Evolutionary conservation across 1,139 yeast genomes (phyloP), one percentile per base, ranked within the genome.

Genomic region (Tardiomyces digboiensis): DNA sequence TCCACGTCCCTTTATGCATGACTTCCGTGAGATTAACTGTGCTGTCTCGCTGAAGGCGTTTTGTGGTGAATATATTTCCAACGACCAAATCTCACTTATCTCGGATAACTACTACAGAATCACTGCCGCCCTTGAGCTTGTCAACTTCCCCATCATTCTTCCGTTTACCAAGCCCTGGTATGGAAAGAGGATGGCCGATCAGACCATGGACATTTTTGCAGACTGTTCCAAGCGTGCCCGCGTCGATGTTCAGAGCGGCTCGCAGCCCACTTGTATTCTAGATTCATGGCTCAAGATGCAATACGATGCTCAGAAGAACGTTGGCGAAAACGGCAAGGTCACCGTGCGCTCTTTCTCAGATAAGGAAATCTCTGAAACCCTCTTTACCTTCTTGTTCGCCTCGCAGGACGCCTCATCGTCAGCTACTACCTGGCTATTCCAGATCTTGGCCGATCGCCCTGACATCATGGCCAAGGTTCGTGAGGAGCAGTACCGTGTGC

Each of bases 161-260:
- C 98, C 98, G 26, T 91, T 75, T 72, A 88, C 98, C 51, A 91
- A 88, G 70, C 83, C 97, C 39, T 91, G 98, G 98, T 87, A 89
- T 67, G 98, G 98, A 54, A 83, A 85, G 71, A 79, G 75, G 62
- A 83, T 89, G 58, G 95, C 97, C 46, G 95, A 91, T 64, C 78
- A 82, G 70, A 87, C 96, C 36, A 89, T 91, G 97, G 80, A 78
- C 59, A 81, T 86, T 58, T 88, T 91, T 57, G 96, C 81, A 59
- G 68, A 67, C 29, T 89, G 97, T 69, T 95, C 98, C 36, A 88
- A 75, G 52, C 76, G 72, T 76, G 85, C 97, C 47, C 89, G 89
- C 65, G 74, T 74, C 48, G 80, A 80, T 60, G 83, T 91, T 61
- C 82, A 76, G 44, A 70, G 74, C n/a, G 88, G 88, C 52, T 94